Base-by-base conservation (phyloP, 129 eudicot species). In the Chrysanthemum seticuspe region DNA sequence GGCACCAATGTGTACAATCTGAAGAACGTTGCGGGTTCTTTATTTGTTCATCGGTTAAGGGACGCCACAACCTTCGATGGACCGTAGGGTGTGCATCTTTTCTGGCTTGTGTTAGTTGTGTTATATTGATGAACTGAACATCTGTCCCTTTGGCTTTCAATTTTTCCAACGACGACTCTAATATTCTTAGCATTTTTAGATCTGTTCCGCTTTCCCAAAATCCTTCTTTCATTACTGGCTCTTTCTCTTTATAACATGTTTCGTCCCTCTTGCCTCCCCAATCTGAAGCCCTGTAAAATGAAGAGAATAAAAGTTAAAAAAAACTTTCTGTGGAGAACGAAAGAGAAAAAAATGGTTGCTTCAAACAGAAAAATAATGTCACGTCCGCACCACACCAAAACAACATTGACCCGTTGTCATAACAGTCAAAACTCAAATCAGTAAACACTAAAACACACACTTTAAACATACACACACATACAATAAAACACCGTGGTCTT, bases 1-100 rank as follows among this genome's bases (percentile, higher is more conserved):
- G 82, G 9, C 82, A 78, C 82, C 82, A 78, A 56, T 79, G 83
- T 10, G 83, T 73, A 16, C 83, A 79, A 67, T 79, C 83, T 2
- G 83, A 73, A 50, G 73, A 11, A 68, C 75, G 74, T 58, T 68
- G 50, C 2, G 83, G 79, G 66, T 74, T 60, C 59, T 19, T 73
- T 8, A 48, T 73, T 74, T 79, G 79, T 13, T 52, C 83, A 2
- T 79, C 75, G 10, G 79, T 74, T 15, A 74, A 74, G 5, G 83
- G 83, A 23, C 59, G 75, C 83, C 83, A 74, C 52, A 73, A 16
- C 44, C 66, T 79, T 59, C 71, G 25, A 44, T 79, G 70, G 12
- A 79, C 66, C 0, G 75, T 74, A 18, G 83, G 83, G 65, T 79
- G 83, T 67, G 75, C 83, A 68, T 79, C 83, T 74, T 73, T 67